phyloP scores from a whole-genome alignment of 306 rosid genomes.

The Prunus mongolica region DNA sequence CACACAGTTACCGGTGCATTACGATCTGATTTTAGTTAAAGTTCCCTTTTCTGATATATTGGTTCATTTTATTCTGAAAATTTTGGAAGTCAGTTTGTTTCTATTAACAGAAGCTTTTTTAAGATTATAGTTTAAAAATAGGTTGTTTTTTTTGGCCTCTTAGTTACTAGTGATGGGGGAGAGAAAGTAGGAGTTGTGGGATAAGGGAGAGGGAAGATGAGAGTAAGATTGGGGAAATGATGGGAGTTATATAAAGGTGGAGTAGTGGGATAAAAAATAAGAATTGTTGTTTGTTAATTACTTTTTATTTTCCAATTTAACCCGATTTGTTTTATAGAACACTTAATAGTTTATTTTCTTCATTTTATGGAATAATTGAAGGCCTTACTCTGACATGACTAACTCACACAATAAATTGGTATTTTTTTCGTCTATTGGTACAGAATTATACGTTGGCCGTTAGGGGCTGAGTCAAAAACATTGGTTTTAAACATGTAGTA shows the following conservation, averaged over 20 bases:
- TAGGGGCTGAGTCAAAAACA: too few species aligned
- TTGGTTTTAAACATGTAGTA: too few species aligned
- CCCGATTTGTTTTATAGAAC: not conserved
- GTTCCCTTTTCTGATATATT: not conserved
- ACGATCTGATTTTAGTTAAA: not conserved
- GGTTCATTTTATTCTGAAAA: not conserved
- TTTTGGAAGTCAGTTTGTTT: not conserved
- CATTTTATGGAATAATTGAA: too few species aligned
- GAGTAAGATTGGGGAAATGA: not conserved
- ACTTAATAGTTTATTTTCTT: too few species aligned
- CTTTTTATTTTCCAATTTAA: not conserved
- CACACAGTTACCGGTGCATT: too few species aligned
- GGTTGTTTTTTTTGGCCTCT: not conserved
- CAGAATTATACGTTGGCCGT: not conserved
- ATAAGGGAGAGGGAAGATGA: not conserved
- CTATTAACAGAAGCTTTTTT: not conserved
- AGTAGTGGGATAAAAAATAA: not conserved
- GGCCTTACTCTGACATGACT: not conserved
- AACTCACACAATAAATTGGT: not conserved
- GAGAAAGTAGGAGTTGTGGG: not conserved
- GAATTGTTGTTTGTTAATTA: too few species aligned
- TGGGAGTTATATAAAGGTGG: not conserved
- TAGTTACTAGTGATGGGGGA: not conserved
- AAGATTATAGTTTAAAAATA: not conserved
- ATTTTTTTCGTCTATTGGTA: not conserved